Conservation (phyloP, 202 grass and related monocot genomes). For the Miscanthus sacchariflorus region DNA sequence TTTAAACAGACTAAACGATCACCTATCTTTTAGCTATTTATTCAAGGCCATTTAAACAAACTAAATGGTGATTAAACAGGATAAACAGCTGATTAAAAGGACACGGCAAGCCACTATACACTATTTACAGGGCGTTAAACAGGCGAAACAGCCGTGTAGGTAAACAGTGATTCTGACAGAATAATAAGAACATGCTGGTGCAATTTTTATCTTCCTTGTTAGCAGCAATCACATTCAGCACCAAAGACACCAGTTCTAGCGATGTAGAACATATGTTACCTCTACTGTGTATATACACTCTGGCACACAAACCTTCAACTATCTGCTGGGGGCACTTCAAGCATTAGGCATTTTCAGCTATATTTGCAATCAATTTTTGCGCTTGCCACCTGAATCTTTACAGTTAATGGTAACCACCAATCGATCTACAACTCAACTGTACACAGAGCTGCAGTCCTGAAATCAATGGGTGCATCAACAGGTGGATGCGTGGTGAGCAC, state of each 20-base stretch:
- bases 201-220: too few species aligned
- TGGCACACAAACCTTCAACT: neutral
- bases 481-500: conserved; percentile 63
- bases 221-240: too few species aligned
- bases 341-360: neutral
- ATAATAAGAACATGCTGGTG: too few species aligned
- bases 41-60: too few species aligned
- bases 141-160: too few species aligned
- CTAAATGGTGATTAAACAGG: too few species aligned
- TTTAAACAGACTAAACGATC: too few species aligned
- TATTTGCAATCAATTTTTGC: conserved; percentile 23
- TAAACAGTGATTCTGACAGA: too few species aligned
- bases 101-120: too few species aligned
- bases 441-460: conserved; percentile 70
- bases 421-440: conserved; percentile 65
- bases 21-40: too few species aligned
- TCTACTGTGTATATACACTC: conserved; percentile 19
- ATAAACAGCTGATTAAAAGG: too few species aligned
- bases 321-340: conserved; percentile 1
- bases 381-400: conserved; percentile 37
- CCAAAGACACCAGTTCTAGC: conserved; percentile 1
- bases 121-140: too few species aligned
- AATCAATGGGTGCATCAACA: conserved; percentile 59
- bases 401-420: conserved; percentile 34
- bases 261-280: neutral